These are phyloP conservation scores for Globisporangium alternatum DNA, from an alignment of 352 stramenopile genomes.

Conservation along the genomic window DNA sequence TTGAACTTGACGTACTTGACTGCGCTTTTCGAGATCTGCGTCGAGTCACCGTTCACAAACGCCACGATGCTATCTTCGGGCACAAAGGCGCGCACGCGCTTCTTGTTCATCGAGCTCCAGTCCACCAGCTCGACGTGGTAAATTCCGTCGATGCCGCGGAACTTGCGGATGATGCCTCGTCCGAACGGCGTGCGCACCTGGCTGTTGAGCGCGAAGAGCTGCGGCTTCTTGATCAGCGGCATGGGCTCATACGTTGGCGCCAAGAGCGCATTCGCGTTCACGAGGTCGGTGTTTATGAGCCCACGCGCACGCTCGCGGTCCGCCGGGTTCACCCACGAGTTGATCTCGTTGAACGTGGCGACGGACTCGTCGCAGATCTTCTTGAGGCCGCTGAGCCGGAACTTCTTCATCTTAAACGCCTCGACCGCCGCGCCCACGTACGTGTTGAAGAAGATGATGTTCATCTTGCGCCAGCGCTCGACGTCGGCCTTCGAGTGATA, in stretches of 20 bases:
- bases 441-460: conserved; percentile 91
- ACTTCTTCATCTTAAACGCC: conserved; percentile 66
- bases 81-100: conserved; percentile 53
- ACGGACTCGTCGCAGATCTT: conserved; percentile 64
- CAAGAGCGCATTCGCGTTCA: conserved; percentile 64
- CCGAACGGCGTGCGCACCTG: conserved; percentile 67
- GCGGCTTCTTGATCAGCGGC: conserved; percentile 50
- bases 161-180: conserved; percentile 65
- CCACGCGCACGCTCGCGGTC: conserved; percentile 55
- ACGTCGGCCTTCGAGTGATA: conserved; percentile 74
- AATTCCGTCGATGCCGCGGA: conserved; percentile 68
- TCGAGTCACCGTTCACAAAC: conserved; percentile 35
- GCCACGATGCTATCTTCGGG: conserved; percentile 49
- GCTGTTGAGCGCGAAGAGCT: conserved; percentile 54
- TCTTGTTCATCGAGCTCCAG: conserved; percentile 38
- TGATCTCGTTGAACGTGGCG: conserved; percentile 54
- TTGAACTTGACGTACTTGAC: conserved; percentile 60
- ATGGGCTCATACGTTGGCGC: conserved; percentile 25
- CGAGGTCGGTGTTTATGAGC: conserved; percentile 66
- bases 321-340: conserved; percentile 49
- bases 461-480: conserved; percentile 78
- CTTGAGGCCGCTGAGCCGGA: conserved; percentile 59
- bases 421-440: conserved; percentile 86
- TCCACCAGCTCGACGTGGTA: conserved; percentile 80
- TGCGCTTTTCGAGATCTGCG: conserved; percentile 38